These are phyloP conservation scores for Triadica sebifera DNA, from an alignment of 345 rosid species.

Conservation along the genomic window DNA sequence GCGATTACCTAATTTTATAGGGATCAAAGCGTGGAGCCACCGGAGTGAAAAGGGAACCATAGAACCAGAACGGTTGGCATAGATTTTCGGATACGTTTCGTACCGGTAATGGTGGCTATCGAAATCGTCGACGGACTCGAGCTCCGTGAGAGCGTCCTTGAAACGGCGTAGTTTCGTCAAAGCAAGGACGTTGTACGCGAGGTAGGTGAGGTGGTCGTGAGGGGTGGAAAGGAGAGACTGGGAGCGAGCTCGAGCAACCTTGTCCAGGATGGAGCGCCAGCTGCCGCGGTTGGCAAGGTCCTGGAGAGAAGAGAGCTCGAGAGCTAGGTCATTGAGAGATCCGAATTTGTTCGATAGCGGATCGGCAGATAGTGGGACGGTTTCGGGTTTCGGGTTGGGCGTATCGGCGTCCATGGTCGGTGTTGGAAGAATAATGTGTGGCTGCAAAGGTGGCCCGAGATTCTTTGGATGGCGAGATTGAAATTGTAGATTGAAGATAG, in stretches of 20 bases:
- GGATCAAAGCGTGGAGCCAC: slow-evolving; percentile 74
- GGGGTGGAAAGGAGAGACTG: slow-evolving; percentile 59
- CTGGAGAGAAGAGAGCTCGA: slow-evolving; percentile 73
- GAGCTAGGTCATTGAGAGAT: slow-evolving; percentile 67
- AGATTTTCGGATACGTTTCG: slow-evolving; percentile 69
- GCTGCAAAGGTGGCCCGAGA: no score
- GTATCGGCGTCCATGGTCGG: slow-evolving; percentile 1
- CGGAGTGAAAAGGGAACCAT: slow-evolving; percentile 91
- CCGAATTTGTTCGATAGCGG: slow-evolving; percentile 46
- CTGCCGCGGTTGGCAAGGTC: slow-evolving; percentile 86
- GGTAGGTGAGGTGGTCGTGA: slow-evolving; percentile 83
- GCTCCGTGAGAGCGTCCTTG: slow-evolving; percentile 68
- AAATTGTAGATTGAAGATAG: no score
- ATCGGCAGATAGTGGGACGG: slow-evolving; percentile 28
- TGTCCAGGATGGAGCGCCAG: slow-evolving; percentile 83
- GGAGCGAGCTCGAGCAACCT: slow-evolving; percentile 60
- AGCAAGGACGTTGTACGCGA: slow-evolving; percentile 74
- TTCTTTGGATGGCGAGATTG: no score
- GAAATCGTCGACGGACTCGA: slow-evolving; percentile 81
- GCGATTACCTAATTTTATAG: slow-evolving; percentile 57
- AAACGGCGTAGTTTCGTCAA: slow-evolving; percentile 80
- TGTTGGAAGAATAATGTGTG: neutral
- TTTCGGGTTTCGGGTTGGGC: neutral
- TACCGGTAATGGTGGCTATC: slow-evolving; percentile 62
- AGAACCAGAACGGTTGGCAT: slow-evolving; percentile 70